These are phyloP conservation scores for Astrothelium subdiscretum DNA, from an alignment of 495 filamentous ascomycete genomes.

Conservation along the genomic window DNA sequence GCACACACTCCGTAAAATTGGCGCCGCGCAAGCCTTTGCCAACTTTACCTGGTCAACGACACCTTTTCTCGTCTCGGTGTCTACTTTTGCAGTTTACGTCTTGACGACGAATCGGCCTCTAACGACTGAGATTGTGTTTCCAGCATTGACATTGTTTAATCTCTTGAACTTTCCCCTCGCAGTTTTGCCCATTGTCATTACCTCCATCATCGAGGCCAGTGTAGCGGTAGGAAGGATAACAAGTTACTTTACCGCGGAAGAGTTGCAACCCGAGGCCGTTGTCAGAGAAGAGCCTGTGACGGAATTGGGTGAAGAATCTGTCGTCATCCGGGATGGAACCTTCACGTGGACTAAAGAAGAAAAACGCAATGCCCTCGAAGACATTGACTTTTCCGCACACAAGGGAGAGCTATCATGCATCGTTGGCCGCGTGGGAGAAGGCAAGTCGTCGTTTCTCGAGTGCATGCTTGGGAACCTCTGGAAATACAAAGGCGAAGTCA, in stretches of 20 bases:
- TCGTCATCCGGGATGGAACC: slow-evolving; percentile 69
- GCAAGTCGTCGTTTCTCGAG: slow-evolving; percentile 87
- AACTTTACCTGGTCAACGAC: slow-evolving; percentile 99
- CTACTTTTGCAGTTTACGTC: slow-evolving; percentile 91
- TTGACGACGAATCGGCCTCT: slow-evolving; percentile 66
- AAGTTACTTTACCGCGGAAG: slow-evolving; percentile 75
- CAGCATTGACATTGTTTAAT: slow-evolving; percentile 85
- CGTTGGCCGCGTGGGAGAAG: slow-evolving; percentile 87
- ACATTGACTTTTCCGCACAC: slow-evolving; percentile 74
- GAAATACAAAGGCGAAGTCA: slow-evolving; percentile 77
- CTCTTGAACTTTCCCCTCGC: slow-evolving; percentile 90
- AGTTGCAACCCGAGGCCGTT: slow-evolving; percentile 80
- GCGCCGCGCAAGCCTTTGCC: slow-evolving; percentile 81
- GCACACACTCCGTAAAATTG: slow-evolving; percentile 90
- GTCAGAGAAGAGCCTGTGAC: slow-evolving; percentile 51
- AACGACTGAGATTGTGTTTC: slow-evolving; percentile 92
- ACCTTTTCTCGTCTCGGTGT: slow-evolving; percentile 95
- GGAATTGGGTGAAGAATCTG: slow-evolving; percentile 69
- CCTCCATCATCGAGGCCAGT: slow-evolving; percentile 86
- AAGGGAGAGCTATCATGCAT: slow-evolving; percentile 91
- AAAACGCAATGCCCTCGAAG: slow-evolving; percentile 46
- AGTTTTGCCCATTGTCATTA: slow-evolving; percentile 95
- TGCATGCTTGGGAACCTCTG: slow-evolving; percentile 80
- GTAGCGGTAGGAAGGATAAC: slow-evolving; percentile 85
- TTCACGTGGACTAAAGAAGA: slow-evolving; percentile 91